Percentiles rank a stretch among this genome's conserved stretches.
phyloP scores from a whole-genome alignment of 768 basidiomycete species.

The Hypholoma sublateritium region DNA sequence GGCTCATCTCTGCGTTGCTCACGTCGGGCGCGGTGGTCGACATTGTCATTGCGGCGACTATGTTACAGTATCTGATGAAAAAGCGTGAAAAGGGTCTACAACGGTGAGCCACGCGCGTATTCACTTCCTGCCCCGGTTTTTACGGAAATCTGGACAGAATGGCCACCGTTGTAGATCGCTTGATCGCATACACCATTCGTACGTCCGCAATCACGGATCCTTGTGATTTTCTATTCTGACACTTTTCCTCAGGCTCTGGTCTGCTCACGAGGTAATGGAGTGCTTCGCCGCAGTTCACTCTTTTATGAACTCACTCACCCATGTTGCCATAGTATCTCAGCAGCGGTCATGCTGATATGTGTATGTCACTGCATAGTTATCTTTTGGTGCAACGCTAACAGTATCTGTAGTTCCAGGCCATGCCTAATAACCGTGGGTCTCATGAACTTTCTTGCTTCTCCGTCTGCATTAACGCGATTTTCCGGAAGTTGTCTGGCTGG shows the following conservation, averaged over 20 bases:
- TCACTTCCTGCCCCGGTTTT: not conserved
- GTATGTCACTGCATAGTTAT: slow-evolving; percentile 10
- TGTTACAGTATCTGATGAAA: slow-evolving; percentile 29
- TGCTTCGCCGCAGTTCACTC: not conserved
- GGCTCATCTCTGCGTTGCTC: slow-evolving; percentile 31
- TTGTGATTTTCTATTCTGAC: not conserved
- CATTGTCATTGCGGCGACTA: slow-evolving; percentile 26
- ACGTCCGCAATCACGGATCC: slow-evolving; percentile 2
- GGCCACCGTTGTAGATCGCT: slow-evolving; percentile 23
- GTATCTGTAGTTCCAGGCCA: slow-evolving; percentile 17
- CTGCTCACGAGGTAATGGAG: slow-evolving; percentile 22
- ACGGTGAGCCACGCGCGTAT: slow-evolving; percentile 11
- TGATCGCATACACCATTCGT: slow-evolving; percentile 30
- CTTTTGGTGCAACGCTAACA: not conserved
- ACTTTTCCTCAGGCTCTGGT: slow-evolving; percentile 20
- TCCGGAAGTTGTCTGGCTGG: slow-evolving; percentile 28
- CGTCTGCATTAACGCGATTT: not conserved
- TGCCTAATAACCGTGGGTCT: slow-evolving; percentile 22
- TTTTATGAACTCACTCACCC: not conserved
- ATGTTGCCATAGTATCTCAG: slow-evolving; percentile 6
- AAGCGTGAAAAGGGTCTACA: slow-evolving; percentile 18
- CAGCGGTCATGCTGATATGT: slow-evolving; percentile 17
- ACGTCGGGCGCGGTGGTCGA: slow-evolving; percentile 27
- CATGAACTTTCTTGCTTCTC: not conserved
- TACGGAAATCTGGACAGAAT: slow-evolving; percentile 11